Base-by-base conservation (phyloP, 2,329 filamentous ascomycete species). In the Trichoderma pleuroti region DNA sequence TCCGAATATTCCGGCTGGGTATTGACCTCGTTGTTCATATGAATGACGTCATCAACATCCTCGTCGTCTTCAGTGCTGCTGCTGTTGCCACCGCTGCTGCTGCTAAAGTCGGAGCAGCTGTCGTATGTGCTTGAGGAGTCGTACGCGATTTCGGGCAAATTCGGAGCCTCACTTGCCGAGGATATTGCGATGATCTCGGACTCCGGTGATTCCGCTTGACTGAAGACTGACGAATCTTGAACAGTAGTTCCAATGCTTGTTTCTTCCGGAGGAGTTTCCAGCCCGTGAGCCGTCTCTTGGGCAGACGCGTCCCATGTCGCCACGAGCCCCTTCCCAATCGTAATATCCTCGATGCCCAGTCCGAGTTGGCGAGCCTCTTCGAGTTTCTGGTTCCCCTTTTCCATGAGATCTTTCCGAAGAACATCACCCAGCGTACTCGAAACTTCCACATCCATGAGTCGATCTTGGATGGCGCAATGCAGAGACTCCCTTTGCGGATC, bases 351-450 rank as follows among this genome's bases (percentile, higher is more conserved):
- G 1, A 79, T 42, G 0, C 34, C 7, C 28, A 80, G 2, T 0
- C 76, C 76, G 1, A 76, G 66, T 10, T 30, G 30, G 4, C 68
- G 68, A 2, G 80, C 80, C 21, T 78, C 72, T 0, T 71, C 61
- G 0, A 81, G 73, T 36, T 74, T 77, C 9, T 30, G 14, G 54
- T 78, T 78, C 3, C 75, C 74, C 60, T 79, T 79, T 42, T 12
- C 24, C 2, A 78, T 68, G 11, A 81, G 67, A 1, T 77, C 72
- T 7, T 68, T 34, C 0, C 63, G 73, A 2, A 79, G 65, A 11
- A 76, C 21, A 1, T 64, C 34, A 0, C 76, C 76, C 12, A 79
- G 62, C 9, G 72, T 62, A 0, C 54, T 56, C 1, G 74, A 73
- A 3, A 74, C 71, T 1, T 77, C 63, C 10, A 70, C 61, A 24